These are phyloP conservation scores for Collybia sp. DNA, from an alignment of 768 basidiomycete genomes.

Conservation along the genomic window DNA sequence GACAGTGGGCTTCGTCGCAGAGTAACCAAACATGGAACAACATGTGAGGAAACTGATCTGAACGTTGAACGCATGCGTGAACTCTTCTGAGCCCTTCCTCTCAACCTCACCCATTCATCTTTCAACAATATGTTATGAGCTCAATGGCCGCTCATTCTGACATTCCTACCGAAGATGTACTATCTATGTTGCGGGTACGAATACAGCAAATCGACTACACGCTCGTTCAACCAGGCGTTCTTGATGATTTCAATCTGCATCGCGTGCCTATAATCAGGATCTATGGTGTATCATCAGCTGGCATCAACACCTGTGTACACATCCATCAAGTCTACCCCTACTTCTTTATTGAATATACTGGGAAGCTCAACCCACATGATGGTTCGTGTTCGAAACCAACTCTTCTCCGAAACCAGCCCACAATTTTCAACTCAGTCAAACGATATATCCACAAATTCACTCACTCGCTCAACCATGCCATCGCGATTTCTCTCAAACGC, in stretches of 20 bases:
- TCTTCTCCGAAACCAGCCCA: conserved; percentile 1
- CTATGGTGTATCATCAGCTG: conserved; percentile 76
- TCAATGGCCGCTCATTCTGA: no score
- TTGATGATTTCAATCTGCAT: conserved; percentile 55
- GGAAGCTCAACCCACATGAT: conserved; percentile 53
- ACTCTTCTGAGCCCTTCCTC: no score
- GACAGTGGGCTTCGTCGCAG: no score
- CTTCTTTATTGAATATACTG: conserved; percentile 81
- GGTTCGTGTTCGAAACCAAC: conserved; percentile 35
- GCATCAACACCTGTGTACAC: conserved; percentile 80
- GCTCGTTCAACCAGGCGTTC: conserved; percentile 49
- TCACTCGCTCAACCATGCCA: conserved; percentile 78
- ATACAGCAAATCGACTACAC: conserved; percentile 64
- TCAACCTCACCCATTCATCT: no score
- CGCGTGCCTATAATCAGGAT: conserved; percentile 81
- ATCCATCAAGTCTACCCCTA: conserved; percentile 95
- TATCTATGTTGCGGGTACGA: conserved; percentile 28
- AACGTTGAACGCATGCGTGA: no score
- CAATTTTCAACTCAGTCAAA: conserved; percentile 49
- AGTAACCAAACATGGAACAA: no score
- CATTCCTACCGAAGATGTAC: no score
- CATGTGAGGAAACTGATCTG: no score
- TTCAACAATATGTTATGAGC: no score
- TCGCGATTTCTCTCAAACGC: conserved; percentile 76
- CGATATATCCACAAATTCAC: conserved; percentile 65